Conservation (phyloP, 148 eudicot species). For the Cornus suecica region DNA sequence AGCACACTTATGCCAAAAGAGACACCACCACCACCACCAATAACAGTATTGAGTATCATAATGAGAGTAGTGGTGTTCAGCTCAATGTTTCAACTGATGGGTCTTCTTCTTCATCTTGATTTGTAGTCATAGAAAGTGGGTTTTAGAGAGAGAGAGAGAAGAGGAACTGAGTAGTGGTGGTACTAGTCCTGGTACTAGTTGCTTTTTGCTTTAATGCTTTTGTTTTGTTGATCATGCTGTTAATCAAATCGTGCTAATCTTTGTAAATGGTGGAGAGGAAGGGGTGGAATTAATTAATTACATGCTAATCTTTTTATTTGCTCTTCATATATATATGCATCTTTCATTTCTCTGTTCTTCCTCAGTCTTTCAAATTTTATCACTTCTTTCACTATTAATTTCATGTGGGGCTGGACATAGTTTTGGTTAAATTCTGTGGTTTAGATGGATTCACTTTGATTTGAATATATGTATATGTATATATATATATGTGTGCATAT, state of each 20-base stretch:
- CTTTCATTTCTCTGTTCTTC: too few relatives aligned
- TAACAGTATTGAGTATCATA: constrained; percentile 8
- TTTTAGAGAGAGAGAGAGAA: neutral
- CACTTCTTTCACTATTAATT: too few relatives aligned
- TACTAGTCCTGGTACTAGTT: neutral
- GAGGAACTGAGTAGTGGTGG: neutral
- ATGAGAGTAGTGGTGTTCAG: constrained; percentile 14
- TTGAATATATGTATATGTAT: too few relatives aligned
- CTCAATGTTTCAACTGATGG: constrained; percentile 20
- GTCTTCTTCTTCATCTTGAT: constrained; percentile 28
- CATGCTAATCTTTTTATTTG: neutral
- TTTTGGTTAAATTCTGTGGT: neutral
- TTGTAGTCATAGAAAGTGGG: neutral
- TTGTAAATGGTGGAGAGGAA: neutral
- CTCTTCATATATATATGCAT: neutral
- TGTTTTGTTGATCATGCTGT: neutral
- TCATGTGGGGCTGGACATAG: neutral
- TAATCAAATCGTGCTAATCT: neutral
- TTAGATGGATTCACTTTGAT: too few relatives aligned
- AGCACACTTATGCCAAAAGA: constrained; percentile 32
- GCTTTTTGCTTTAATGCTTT: neutral
- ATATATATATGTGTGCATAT: neutral
- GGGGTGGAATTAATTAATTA: neutral
- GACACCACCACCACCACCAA: constrained; percentile 5
- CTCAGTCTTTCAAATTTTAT: too few relatives aligned